Base-by-base conservation (phyloP, 306 rosid genomes). In the Urtica urens region DNA sequence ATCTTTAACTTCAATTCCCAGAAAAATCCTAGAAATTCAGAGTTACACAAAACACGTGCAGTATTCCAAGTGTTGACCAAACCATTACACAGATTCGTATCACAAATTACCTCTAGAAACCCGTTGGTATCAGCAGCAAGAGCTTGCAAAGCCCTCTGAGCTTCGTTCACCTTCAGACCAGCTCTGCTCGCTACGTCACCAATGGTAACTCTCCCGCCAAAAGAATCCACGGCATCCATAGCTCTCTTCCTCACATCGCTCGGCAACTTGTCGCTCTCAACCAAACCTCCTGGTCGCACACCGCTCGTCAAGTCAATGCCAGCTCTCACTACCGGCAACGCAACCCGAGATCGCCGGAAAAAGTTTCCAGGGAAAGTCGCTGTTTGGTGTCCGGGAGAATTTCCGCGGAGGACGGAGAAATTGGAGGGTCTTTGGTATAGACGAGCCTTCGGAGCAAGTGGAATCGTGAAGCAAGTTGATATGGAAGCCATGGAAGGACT, bases 121-220 rank as follows among this genome's bases (percentile, higher is more conserved):
- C 99, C 95, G 60, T 77, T 49, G 0, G 99, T 56, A 57, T 90
- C 96, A 45, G 95, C 72, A 52, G 95, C 87, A 24, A 84, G 78
- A 46, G 99, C 99, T 46, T 85, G 99, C 56, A 90, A 62, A 29
- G 96, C 95, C 47, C 78, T 82, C 79, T 90, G 94, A 63, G 87
- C 92, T 58, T 82, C 65, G 64, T 81, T 73, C 65, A 90, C 58
- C 68, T 79, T 79, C 10, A 85, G 80, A 12, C 99, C 99, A 55
- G 96, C 94, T 23, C 73, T 64, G 44, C 99, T 71, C 1, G 94
- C 84, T 38, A 90, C 96, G 40, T 90, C 99, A 9, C 99, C 95
- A 22, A 85, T 42, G 38, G 95, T 90, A 0, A 90, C 94, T 54
- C 93, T 82, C 23, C 96, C 93, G 19, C 94, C 96, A 23, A 60